Evolutionary conservation across 106 monocot genomes (phyloP), one percentile per base, ranked within the genome.

Genomic region (Dendrobium huoshanense): DNA sequence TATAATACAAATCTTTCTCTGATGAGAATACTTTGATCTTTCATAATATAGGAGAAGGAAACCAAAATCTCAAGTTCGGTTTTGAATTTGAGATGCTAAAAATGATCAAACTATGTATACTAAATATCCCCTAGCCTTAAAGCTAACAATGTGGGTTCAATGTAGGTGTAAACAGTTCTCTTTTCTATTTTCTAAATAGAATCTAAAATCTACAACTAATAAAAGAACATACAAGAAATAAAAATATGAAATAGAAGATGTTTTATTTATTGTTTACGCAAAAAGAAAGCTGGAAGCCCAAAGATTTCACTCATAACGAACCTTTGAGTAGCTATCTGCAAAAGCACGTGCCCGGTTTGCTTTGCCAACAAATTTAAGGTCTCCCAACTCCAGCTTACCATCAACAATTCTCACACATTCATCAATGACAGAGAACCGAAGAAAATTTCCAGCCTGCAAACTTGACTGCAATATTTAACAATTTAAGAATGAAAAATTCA

Each of bases 321-420:
- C 98, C 92, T 98, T 98, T 18, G 95, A 95, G 81, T 95, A 88
- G 67, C 89, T 91, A 87, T 98, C 98, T 78, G 98, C 89, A 93
- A 95, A 95, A 78, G 88, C 91, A 40, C 98, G 90, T 73, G 85
- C 78, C 44, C 87, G 95, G 42, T 91, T 90, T 59, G 84, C 49
- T 85, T 88, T 98, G 73, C 88, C 88, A 24, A 86, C 67, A 59
- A 83, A 95, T 70, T 92, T 85, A 41, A 98, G 79, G 55, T 92
- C 88, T 41, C 82, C 82, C 16, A 87, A 78, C 77, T 98, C 91
- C 55, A 93, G 55, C 77, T 91, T 98, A 77, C 95, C 92, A 83
- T 95, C 91, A 67, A 77, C 72, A 61, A 93, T 61, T 75, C 75
- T 89, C 42, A 95, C 83, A 40, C 85, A 79, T 79, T 90, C 92